A percentile compares a stretch with the other conserved stretches of the same genome.
Conservation (phyloP, 225 moss, liverwort and hornwort genomes). For the Anthoceros angustus region DNA sequence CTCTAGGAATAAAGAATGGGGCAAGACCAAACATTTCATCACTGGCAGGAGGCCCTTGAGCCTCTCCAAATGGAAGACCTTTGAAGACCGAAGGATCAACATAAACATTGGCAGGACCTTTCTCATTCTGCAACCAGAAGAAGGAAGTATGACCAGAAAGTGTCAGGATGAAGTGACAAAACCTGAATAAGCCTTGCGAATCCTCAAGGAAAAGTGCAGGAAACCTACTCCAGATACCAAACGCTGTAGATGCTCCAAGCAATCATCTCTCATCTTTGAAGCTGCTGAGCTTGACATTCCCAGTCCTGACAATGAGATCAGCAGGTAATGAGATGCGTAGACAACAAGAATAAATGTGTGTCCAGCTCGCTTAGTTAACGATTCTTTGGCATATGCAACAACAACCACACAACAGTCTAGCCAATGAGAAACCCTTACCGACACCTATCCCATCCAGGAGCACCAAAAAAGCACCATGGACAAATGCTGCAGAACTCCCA, state of each 20-base stretch:
- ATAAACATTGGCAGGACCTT: neutral
- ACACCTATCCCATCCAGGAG: conserved; percentile 85
- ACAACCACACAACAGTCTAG: neutral
- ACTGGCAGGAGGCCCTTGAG: neutral
- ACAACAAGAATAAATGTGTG: neutral
- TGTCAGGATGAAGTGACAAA: neutral
- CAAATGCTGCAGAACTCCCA: conserved; percentile 44
- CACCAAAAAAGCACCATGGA: conserved; percentile 87
- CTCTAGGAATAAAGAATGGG: conserved; percentile 57
- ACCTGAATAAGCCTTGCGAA: too few species aligned
- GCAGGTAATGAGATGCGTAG: neutral
- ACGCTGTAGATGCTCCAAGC: conserved; percentile 51
- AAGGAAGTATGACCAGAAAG: neutral
- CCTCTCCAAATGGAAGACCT: neutral
- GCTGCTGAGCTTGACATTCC: conserved; percentile 52
- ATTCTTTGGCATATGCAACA: neutral
- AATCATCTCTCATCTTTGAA: conserved; percentile 38
- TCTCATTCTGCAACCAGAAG: neutral
- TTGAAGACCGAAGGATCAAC: too few species aligned
- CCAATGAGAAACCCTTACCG: conserved; percentile 13
- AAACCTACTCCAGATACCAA: conserved; percentile 30
- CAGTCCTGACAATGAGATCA: conserved; percentile 13
- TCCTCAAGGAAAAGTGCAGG: too few species aligned
- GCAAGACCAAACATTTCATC: conserved; percentile 45
- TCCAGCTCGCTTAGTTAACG: neutral